phyloP scores from a whole-genome alignment of 352 stramenopile species.

The Saprolegnia diclina region DNA sequence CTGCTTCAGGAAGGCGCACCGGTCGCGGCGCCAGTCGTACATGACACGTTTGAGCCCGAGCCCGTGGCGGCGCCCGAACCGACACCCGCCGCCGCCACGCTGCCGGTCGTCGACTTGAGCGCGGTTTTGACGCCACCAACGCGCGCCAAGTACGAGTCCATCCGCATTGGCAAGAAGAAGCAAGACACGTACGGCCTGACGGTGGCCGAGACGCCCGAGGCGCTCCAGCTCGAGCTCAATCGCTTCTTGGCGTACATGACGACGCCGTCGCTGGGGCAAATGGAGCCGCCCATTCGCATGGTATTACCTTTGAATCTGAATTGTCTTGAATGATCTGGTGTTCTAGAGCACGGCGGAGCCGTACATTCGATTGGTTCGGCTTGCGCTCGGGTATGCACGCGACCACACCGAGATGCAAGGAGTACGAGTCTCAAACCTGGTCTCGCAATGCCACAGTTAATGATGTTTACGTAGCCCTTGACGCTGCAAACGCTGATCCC shows the following conservation, averaged over 20 bases:
- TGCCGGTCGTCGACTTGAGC: neutral
- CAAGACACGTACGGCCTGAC: conserved; percentile 19
- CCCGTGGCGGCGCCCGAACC: too few species aligned
- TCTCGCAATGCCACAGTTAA: conserved; percentile 37
- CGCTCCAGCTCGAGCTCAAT: conserved; percentile 15
- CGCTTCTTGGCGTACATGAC: conserved; percentile 22
- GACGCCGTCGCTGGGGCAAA: conserved; percentile 19
- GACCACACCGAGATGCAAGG: conserved; percentile 1
- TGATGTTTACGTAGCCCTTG: conserved; percentile 26
- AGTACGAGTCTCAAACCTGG: conserved; percentile 14
- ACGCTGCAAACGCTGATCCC: conserved; percentile 48
- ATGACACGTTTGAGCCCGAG: neutral
- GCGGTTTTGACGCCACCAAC: neutral
- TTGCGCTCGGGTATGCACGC: conserved; percentile 50
- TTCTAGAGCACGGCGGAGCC: conserved; percentile 42
- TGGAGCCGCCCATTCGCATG: conserved; percentile 26
- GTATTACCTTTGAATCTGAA: neutral
- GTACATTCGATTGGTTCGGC: conserved; percentile 48
- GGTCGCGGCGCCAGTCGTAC: neutral
- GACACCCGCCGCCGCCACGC: neutral
- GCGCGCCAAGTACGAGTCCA: conserved; percentile 13
- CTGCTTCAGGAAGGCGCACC: conserved; percentile 14
- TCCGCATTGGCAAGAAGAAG: conserved; percentile 27
- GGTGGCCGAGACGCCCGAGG: neutral
- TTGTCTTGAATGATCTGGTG: conserved; percentile 15